Evolutionary conservation across 129 eudicot genomes (phyloP).

Genomic region (Chrysanthemum lavandulifolium): DNA sequence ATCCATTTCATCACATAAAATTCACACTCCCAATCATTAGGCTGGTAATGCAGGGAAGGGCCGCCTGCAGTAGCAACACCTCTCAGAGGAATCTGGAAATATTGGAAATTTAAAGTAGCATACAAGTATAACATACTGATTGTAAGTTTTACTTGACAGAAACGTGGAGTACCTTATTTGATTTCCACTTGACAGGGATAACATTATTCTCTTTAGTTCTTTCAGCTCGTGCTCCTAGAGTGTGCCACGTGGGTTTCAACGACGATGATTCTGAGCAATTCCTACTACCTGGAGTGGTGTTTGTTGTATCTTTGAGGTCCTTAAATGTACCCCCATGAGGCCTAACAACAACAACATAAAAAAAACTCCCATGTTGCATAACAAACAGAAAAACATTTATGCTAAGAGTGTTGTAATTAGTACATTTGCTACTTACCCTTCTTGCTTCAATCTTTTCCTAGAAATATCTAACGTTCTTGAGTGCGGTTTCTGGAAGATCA

Average conservation of each 20-base stretch:
- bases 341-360: conserved; percentile 38
- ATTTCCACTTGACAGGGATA: conserved; percentile 88
- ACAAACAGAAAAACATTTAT: not conserved
- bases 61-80: conserved; percentile 45
- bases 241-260: conserved; percentile 60
- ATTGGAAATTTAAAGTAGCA: not conserved
- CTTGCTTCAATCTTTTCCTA: conserved; percentile 58
- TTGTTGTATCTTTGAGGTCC: conserved; percentile 55
- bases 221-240: conserved; percentile 76
- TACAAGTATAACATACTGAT: not conserved
- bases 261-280: conserved; percentile 33
- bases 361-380: not conserved
- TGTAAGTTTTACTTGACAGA: not conserved
- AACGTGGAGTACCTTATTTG: conserved; percentile 55
- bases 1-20: too few species aligned
- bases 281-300: conserved; percentile 8
- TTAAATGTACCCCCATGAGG: conserved; percentile 44
- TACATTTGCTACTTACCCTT: conserved; percentile 37
- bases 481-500: conserved; percentile 45
- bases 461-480: conserved; percentile 40
- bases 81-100: conserved; percentile 69
- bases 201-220: conserved; percentile 89
- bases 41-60: conserved; percentile 53
- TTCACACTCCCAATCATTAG: too few species aligned
- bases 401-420: not conserved